phyloP scores from a whole-genome alignment of 169 alveolate genomes.

The Babesia caballi region DNA sequence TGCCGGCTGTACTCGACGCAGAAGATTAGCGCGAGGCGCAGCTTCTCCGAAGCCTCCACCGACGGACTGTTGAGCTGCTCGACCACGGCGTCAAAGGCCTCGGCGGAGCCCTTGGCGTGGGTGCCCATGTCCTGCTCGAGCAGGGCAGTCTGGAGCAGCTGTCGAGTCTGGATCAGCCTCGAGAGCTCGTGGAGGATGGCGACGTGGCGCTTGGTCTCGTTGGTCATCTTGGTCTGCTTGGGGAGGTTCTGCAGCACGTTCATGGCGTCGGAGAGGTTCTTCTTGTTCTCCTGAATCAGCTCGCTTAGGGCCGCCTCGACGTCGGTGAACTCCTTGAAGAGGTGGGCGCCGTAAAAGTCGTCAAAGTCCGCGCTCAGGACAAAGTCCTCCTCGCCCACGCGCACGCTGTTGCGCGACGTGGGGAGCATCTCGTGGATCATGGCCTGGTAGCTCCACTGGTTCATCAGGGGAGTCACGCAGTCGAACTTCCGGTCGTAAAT shows the following conservation, averaged over 20 bases:
- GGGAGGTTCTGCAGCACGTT: conserved; percentile 52
- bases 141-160: conserved; percentile 34
- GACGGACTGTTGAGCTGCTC: conserved; percentile 22
- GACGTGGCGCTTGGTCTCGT: conserved; percentile 61
- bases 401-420: conserved; percentile 82
- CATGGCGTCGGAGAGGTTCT: conserved; percentile 45
- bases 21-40: conserved; percentile 32
- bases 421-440: conserved; percentile 94
- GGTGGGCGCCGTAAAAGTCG: conserved; percentile 85
- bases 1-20: conserved; percentile 28
- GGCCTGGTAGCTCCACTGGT: conserved; percentile 96
- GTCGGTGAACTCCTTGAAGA: conserved; percentile 90
- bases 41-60: conserved; percentile 30
- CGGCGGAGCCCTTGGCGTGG: conserved; percentile 20
- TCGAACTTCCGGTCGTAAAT: conserved; percentile 94
- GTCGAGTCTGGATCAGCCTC: conserved; percentile 19
- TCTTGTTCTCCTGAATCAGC: conserved; percentile 81
- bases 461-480: conserved; percentile 93
- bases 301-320: conserved; percentile 86
- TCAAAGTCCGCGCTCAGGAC: conserved; percentile 84
- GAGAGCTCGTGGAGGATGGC: conserved; percentile 58
- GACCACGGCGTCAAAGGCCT: conserved; percentile 44
- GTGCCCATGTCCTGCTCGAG: conserved; percentile 64
- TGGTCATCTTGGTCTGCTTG: conserved; percentile 37
- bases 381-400: conserved; percentile 75